These are phyloP conservation scores for Mangifera indica DNA, from an alignment of 345 rosid genomes.

Conservation along the genomic window DNA sequence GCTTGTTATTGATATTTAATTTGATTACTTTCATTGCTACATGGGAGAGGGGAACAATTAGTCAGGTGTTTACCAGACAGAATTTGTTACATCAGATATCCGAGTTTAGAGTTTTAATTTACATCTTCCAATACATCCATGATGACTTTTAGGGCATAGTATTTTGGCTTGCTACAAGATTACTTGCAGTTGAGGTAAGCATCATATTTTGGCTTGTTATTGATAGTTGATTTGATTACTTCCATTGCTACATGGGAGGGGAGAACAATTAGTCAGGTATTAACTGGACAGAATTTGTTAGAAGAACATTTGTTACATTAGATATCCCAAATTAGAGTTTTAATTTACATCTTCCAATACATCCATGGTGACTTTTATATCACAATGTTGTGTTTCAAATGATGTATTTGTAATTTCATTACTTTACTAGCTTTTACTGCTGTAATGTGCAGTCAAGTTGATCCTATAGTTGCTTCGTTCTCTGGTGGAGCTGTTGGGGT, in stretches of 20 bases:
- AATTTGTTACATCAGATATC: not conserved
- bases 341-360: not conserved
- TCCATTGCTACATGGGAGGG: not conserved
- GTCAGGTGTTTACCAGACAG: not conserved
- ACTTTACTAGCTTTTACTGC: constrained; percentile 6
- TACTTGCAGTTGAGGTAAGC: constrained; percentile 87
- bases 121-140: not conserved
- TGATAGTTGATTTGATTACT: not conserved
- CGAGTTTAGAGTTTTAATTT: not conserved
- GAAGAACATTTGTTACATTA: not conserved
- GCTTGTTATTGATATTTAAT: not conserved
- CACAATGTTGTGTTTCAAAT: not conserved
- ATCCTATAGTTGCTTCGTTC: constrained; percentile 96
- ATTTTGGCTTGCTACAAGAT: no score
- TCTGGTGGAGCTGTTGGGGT: constrained; percentile 99
- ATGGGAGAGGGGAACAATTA: not conserved
- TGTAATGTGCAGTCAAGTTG: constrained; percentile 68
- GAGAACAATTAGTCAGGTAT: no score
- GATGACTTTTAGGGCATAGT: no score
- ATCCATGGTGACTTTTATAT: not conserved
- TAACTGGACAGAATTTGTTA: not conserved
- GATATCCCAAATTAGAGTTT: not conserved
- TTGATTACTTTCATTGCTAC: constrained; percentile 5
- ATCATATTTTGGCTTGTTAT: not conserved
- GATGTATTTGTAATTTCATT: not conserved